Conservation (phyloP, 116 monocot species). For the Dioscorea cayenensis region DNA sequence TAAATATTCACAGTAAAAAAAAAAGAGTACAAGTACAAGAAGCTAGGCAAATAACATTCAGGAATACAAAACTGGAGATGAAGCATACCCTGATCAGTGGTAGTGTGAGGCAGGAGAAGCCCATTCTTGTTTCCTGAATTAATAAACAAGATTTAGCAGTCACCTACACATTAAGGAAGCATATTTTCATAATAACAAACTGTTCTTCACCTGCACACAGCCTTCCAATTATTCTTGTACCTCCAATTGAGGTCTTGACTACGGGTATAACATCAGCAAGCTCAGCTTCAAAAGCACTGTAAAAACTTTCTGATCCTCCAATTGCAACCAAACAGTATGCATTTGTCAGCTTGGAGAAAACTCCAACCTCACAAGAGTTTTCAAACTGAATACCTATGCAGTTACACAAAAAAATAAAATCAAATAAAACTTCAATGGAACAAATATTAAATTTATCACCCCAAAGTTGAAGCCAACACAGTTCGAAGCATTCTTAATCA, state of each 20-base stretch:
- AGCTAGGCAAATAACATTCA: neutral
- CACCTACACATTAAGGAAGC: no score
- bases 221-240: slow-evolving; percentile 81
- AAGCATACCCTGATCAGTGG: slow-evolving; percentile 84
- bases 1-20: neutral
- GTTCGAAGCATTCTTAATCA: neutral
- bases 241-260: slow-evolving; percentile 81
- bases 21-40: neutral
- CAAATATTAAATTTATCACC: neutral
- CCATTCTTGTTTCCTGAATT: slow-evolving; percentile 89
- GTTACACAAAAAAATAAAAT: neutral
- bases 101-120: slow-evolving; percentile 80
- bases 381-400: slow-evolving; percentile 83
- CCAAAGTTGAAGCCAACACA: neutral
- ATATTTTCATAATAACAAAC: no score
- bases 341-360: slow-evolving; percentile 96
- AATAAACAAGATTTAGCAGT: neutral
- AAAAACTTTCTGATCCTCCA: slow-evolving; percentile 90
- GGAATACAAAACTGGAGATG: neutral
- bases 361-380: slow-evolving; percentile 85
- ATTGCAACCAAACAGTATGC: slow-evolving; percentile 93
- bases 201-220: slow-evolving; percentile 65
- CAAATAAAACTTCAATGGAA: neutral
- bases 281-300: slow-evolving; percentile 87
- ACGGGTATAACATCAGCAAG: slow-evolving; percentile 89